These are phyloP conservation scores for Candida sakaeoensis DNA, from an alignment of 805 yeast species.

Conservation along the genomic window DNA sequence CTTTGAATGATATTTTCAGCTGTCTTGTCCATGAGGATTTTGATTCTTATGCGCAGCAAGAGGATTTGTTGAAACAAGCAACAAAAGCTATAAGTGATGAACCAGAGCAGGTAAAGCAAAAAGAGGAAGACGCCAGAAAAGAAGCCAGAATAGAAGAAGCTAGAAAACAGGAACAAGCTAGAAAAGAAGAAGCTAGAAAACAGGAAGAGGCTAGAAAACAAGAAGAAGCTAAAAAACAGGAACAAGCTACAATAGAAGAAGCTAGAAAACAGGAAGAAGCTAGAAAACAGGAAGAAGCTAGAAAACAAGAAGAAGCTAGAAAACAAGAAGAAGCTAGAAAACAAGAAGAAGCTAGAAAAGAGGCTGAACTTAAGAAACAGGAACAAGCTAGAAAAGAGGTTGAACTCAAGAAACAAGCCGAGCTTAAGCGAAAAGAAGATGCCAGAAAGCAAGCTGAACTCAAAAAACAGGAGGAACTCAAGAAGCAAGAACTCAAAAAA, in stretches of 20 bases:
- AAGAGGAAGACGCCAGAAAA: too few relatives aligned
- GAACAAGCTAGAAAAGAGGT: constrained; percentile 5
- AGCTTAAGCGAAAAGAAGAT: constrained; percentile 5
- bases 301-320: neutral
- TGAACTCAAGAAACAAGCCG: constrained; percentile 10
- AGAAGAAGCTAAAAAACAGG: neutral
- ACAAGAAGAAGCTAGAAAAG: neutral
- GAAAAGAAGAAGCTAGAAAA: constrained; percentile 5
- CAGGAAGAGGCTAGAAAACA: constrained; percentile 3
- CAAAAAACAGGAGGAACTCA: constrained; percentile 6
- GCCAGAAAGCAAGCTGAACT: constrained; percentile 7
- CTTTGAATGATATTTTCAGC: constrained; percentile 10
- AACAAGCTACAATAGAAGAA: neutral
- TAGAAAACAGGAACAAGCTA: constrained; percentile 5
- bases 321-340: neutral
- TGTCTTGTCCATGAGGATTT: constrained; percentile 5
- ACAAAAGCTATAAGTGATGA: neutral
- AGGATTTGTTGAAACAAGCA: constrained; percentile 3
- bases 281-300: constrained; percentile 2
- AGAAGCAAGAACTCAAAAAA: constrained; percentile 5
- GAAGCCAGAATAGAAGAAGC: too few relatives aligned
- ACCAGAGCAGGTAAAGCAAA: too few relatives aligned
- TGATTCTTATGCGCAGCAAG: neutral
- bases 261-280: neutral
- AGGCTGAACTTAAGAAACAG: constrained; percentile 2